Evolutionary conservation across 148 eudicot genomes (phyloP).

Genomic region (Amaranthus hypochondriacus): DNA sequence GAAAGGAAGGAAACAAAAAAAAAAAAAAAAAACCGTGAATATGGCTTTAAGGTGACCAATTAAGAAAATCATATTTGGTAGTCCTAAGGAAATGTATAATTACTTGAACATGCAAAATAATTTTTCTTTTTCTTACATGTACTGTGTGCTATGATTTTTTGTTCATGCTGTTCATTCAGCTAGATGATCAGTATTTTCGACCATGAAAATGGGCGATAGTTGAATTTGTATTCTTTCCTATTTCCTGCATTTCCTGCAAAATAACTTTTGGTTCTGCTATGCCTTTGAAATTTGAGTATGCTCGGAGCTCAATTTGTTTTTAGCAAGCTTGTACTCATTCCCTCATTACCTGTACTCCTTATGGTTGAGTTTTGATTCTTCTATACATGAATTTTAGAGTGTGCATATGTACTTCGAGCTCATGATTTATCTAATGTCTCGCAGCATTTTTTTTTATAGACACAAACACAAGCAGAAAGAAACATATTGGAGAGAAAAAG

Average conservation of each 20-base stretch:
- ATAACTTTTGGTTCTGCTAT: too few species aligned
- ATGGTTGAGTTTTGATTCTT: constrained; percentile 2
- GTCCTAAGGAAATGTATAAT: too few species aligned
- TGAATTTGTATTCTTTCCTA: too few species aligned
- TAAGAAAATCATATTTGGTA: neutral
- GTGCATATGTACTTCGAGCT: constrained; percentile 13
- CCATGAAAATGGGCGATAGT: neutral
- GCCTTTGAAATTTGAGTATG: too few species aligned
- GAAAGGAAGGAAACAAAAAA: neutral
- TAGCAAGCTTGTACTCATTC: neutral
- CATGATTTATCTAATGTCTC: constrained; percentile 17
- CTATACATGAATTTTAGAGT: constrained; percentile 6
- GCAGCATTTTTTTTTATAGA: constrained; percentile 40
- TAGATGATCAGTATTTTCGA: neutral
- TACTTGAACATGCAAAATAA: too few species aligned
- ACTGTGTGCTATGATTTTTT: neutral
- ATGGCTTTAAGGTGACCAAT: neutral
- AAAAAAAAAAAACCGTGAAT: neutral
- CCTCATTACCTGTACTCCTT: neutral
- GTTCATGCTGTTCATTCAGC: neutral
- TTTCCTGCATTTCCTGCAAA: too few species aligned
- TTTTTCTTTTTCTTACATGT: too few species aligned
- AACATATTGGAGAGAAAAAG: constrained; percentile 73
- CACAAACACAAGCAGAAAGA: constrained; percentile 88
- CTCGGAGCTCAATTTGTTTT: too few species aligned